Base-by-base conservation (phyloP, 495 filamentous ascomycete genomes). In the Parachaetomium inaequale region DNA sequence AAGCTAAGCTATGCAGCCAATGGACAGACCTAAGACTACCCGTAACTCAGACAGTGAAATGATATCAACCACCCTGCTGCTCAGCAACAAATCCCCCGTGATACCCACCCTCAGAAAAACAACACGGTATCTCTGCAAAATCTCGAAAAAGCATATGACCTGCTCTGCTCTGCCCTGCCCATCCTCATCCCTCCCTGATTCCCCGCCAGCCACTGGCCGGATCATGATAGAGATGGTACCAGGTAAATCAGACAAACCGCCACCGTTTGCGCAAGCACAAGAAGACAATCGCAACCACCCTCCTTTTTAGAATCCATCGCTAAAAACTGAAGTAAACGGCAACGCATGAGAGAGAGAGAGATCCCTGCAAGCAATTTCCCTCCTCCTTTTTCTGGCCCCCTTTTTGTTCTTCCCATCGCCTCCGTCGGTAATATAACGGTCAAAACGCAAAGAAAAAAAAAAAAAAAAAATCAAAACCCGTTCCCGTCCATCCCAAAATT, bases 401-500 rank as follows among this genome's bases (percentile, higher is more conserved):
- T 28, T 28, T 55, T 28, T 1, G 7, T n/a, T 42, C 21, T 7
- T 26, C 36, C 21, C 15, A 2, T 17, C 34, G 1, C 2, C 7
- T 6, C n/a, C 4, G 31, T 32, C 31, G 34, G 34, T 36, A 36
- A 36, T 7, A 7, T 5, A 36, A 36, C 2, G 31, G 4, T 4
- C 10, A 36, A 36, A 36, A 7, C 36, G 36, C 36, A 40, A 15
- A 14, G n/a, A 15, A 25, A 32, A 17, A 3, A n/a, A 17, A 12
- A 52, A 31, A 17, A 31, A 52, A 28, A 28, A 19, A 31, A 54
- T 53, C 36, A 69, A 25, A 64, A 72, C 23, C 59, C 66, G 56
- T 55, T 61, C 45, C 69, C 72, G 32, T 81, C 78, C 68, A 81
- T 69, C 15, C 56, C 65, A 66, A 74, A 78, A 51, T 28, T 40